Evolutionary conservation across 441 rosid genomes (phyloP).

Genomic region (Eutrema salsugineum): DNA sequence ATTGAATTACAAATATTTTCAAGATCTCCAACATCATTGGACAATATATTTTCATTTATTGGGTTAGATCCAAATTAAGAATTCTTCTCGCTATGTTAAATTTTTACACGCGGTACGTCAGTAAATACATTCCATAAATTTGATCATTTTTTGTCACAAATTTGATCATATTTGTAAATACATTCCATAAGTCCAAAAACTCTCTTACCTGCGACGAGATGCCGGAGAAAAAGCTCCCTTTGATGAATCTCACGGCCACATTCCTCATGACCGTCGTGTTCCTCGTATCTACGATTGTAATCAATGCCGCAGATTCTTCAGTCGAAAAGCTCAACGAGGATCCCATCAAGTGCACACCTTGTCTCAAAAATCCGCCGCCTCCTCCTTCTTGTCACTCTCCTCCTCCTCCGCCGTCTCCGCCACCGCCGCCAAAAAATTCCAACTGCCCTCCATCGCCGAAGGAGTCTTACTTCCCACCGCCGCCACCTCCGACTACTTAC

Average conservation of each 20-base stretch:
- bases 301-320: constrained; percentile 40
- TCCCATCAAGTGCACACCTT: constrained; percentile 46
- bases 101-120: background rate
- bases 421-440: background rate
- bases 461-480: constrained; percentile 16
- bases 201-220: constrained; percentile 6
- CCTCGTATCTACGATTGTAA: constrained; percentile 8
- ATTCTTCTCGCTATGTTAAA: background rate
- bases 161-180: background rate
- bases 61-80: background rate
- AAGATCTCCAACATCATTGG: background rate
- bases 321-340: constrained; percentile 32
- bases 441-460: constrained; percentile 24
- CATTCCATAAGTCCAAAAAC: background rate
- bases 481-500: constrained; percentile 43
- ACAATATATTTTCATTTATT: constrained; percentile 4
- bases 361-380: constrained; percentile 39
- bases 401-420: constrained; percentile 27
- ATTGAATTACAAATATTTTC: background rate
- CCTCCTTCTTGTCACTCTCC: constrained; percentile 34
- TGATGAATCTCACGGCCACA: background rate
- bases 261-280: constrained; percentile 24
- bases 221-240: background rate
- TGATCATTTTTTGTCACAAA: background rate
- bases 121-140: constrained; percentile 4